Evolutionary conservation across 441 rosid species (phyloP).

Genomic region (Euphorbia schlechtendalii): DNA sequence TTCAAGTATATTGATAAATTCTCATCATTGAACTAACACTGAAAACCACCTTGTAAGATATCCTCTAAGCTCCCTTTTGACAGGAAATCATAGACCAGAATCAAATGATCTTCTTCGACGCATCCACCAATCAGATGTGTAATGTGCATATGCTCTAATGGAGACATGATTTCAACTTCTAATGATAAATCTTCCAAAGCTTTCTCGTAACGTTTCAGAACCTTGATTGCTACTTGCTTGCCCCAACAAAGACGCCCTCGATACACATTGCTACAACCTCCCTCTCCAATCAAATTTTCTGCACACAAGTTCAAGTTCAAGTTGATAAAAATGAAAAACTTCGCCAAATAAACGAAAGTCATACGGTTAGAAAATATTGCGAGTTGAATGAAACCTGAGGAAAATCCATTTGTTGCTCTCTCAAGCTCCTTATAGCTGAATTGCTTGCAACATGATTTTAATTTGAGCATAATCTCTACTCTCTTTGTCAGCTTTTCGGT

Average conservation of each 20-base stretch:
- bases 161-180: slow-evolving; percentile 62
- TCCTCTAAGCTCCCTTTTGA: slow-evolving; percentile 66
- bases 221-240: slow-evolving; percentile 56
- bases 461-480: slow-evolving; percentile 31
- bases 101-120: slow-evolving; percentile 36
- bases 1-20: background rate
- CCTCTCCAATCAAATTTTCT: slow-evolving; percentile 74
- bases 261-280: slow-evolving; percentile 73
- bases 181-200: slow-evolving; percentile 53
- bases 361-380: background rate
- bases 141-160: slow-evolving; percentile 48
- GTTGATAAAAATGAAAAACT: background rate
- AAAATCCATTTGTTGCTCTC: slow-evolving; percentile 54
- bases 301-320: slow-evolving; percentile 12
- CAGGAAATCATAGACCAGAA: slow-evolving; percentile 60
- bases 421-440: slow-evolving; percentile 49
- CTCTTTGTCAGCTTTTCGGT: slow-evolving; percentile 23
- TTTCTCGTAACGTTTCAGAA: slow-evolving; percentile 49
- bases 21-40: background rate
- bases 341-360: background rate
- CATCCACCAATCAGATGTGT: slow-evolving; percentile 57
- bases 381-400: slow-evolving; percentile 46
- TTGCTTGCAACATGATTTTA: slow-evolving; percentile 35
- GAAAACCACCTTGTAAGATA: slow-evolving; percentile 44
- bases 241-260: slow-evolving; percentile 60